phyloP scores from a whole-genome alignment of 2,329 filamentous ascomycete genomes.

The Colletotrichum musicola region DNA sequence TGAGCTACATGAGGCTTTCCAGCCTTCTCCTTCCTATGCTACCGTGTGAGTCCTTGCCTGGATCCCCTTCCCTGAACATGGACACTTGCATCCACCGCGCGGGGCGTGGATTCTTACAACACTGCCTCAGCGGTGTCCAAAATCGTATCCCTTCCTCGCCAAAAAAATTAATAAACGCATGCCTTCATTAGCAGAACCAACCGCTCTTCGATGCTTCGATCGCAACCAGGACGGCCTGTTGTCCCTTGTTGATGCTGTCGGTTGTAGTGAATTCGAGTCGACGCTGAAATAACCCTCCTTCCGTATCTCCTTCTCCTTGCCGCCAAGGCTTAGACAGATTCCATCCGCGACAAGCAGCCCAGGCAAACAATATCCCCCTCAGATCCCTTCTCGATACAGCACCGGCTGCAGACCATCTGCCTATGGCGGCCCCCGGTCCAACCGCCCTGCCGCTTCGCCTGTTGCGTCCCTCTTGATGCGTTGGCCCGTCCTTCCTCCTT shows the following conservation, averaged over 20 bases:
- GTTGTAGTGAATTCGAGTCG: conserved; percentile 5
- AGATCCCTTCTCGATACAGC: conserved; percentile 74
- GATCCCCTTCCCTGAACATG: neutral
- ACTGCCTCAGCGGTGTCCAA: conserved; percentile 25
- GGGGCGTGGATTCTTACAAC: neutral
- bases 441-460: conserved; percentile 41
- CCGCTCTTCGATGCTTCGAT: conserved; percentile 3
- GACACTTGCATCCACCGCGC: conserved; percentile 11
- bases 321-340: conserved; percentile 48
- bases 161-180: conserved; percentile 21
- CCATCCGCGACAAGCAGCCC: conserved; percentile 67
- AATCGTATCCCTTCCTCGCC: conserved; percentile 5
- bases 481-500: conserved; percentile 24
- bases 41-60: neutral
- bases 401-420: conserved; percentile 73
- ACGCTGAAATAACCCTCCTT: neutral
- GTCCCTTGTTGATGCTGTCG: conserved; percentile 2
- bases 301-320: neutral
- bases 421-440: conserved; percentile 60
- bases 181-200: conserved; percentile 36
- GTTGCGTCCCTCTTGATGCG: neutral
- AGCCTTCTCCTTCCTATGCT: conserved; percentile 10
- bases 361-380: conserved; percentile 77
- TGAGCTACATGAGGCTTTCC: conserved; percentile 10
- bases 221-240: neutral